Base-by-base conservation (phyloP, 495 filamentous ascomycete species). In the Penicillium turbatum region DNA sequence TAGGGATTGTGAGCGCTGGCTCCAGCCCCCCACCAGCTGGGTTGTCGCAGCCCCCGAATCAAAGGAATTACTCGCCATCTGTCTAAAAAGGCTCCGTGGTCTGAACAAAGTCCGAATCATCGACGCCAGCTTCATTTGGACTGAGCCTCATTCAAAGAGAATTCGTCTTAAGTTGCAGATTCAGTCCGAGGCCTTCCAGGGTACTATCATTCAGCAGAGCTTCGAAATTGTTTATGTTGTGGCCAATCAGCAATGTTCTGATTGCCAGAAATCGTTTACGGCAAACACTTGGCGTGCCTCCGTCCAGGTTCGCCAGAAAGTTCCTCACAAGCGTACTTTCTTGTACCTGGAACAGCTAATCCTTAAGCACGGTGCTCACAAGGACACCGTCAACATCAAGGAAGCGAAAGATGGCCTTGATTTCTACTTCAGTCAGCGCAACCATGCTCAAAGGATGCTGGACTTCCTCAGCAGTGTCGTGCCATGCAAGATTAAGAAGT, bases 81-180 rank as follows among this genome's bases (percentile, higher is more conserved):
- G 93, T 74, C 72, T 98, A 48, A 81, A 87, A 62, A 88, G 87
- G 62, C 69, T 98, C 51, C 78, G 83, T 46, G 90, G 92, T 35
- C 70, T 98, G 50, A 79, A 81, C 60, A 93, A 89, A 73, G 88
- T 95, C 49, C 78, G 93, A 37, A 91, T 98, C 55, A 90, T 93
- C 64, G 93, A 98, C 61, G 93, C 93, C 32, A 87, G 82, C 61
- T 98, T 98, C 66, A 89, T 96, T 58, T 98, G 93, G 93, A 98
- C 93, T 3, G 93, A 98, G 72, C 93, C 93, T 6, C 93, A 98
- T 75, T 95, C 89, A 44, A 78, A 89, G 62, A 77, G 93, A 61
- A 78, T 98, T 46, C 91, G 88, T 65, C 84, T 98, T 57, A 95
- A 95, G 72, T 87, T 98, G 62, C 96, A 90, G 0, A 82, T 98